These are phyloP conservation scores for Linum trigynum DNA, from an alignment of 345 rosid species.

Conservation along the genomic window DNA sequence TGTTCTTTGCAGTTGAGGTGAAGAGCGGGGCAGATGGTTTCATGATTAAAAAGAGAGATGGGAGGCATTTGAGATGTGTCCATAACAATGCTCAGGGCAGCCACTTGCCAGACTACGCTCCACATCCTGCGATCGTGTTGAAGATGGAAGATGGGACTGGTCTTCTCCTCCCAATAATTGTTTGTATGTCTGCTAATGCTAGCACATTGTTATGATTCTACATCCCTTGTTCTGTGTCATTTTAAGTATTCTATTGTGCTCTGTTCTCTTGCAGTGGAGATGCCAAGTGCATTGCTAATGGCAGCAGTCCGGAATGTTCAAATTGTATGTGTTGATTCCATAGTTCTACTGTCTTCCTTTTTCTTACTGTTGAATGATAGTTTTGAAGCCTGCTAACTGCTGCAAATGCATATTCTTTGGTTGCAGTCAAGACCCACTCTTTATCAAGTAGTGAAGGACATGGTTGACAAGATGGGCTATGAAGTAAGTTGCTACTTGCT, in stretches of 20 bases:
- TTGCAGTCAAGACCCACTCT: constrained; percentile 82
- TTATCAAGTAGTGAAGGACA: constrained; percentile 86
- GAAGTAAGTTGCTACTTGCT: constrained; percentile 46
- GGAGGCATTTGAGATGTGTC: constrained; percentile 68
- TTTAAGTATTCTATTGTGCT: constrained; percentile 8
- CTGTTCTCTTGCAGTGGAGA: constrained; percentile 66
- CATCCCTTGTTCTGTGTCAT: background rate
- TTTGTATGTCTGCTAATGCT: constrained; percentile 52
- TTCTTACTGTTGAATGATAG: constrained; percentile 2
- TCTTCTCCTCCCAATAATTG: constrained; percentile 89
- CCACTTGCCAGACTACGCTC: constrained; percentile 69
- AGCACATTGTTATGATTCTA: background rate
- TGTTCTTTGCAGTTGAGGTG: constrained; percentile 66
- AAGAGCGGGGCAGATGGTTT: constrained; percentile 85
- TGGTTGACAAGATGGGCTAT: constrained; percentile 89
- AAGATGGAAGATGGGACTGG: constrained; percentile 99
- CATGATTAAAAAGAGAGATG: constrained; percentile 90
- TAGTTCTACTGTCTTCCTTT: background rate
- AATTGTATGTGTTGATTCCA: constrained; percentile 41
- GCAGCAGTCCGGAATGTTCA: constrained; percentile 86
- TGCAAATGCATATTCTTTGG: constrained; percentile 17
- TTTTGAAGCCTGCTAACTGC: background rate
- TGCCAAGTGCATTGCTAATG: constrained; percentile 91
- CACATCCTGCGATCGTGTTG: constrained; percentile 92
- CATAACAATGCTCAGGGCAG: constrained; percentile 89